Percentiles rank a stretch among this genome's conserved stretches.
These are phyloP conservation scores for Penicillium coprophilum DNA, from an alignment of 495 filamentous ascomycete species.

Conservation along the genomic window DNA sequence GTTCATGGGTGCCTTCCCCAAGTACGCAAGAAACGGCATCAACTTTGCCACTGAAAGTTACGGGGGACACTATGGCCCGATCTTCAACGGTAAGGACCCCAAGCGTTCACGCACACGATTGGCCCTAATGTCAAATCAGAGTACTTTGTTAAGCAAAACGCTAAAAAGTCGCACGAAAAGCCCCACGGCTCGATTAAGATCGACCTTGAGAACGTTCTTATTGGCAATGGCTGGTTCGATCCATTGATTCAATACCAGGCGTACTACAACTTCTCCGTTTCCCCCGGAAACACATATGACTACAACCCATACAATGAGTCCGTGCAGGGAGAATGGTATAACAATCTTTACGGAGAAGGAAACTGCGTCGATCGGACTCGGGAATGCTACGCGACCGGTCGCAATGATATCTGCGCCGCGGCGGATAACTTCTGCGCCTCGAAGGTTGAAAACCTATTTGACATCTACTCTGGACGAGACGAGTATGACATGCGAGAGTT, in stretches of 20 bases:
- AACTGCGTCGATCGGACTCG: conserved; percentile 59
- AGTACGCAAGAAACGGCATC: conserved; percentile 56
- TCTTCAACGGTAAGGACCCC: conserved; percentile 43
- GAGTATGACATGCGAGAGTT: conserved; percentile 64
- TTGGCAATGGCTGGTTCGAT: conserved; percentile 60
- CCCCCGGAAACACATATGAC: conserved; percentile 60
- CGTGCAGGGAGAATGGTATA: conserved; percentile 51
- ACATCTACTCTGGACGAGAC: conserved; percentile 51
- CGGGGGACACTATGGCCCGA: conserved; percentile 61
- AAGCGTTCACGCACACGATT: conserved; percentile 54
- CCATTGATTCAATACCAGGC: conserved; percentile 60
- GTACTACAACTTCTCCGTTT: conserved; percentile 62
- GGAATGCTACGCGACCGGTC: conserved; percentile 45
- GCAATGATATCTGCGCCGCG: conserved; percentile 48
- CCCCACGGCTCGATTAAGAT: conserved; percentile 45
- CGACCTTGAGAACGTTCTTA: conserved; percentile 55
- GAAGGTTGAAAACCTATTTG: conserved; percentile 54
- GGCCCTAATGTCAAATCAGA: conserved; percentile 24
- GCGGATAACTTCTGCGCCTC: conserved; percentile 56
- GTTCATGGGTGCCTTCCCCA: conserved; percentile 63
- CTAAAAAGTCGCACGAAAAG: conserved; percentile 23
- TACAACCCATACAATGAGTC: conserved; percentile 51
- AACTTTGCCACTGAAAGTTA: conserved; percentile 62
- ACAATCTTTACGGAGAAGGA: conserved; percentile 59
- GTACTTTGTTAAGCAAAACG: conserved; percentile 39